A percentile compares a stretch with the other conserved stretches of the same genome.
Conservation (phyloP, 768 basidiomycete species). For the Lactarius vividus region DNA sequence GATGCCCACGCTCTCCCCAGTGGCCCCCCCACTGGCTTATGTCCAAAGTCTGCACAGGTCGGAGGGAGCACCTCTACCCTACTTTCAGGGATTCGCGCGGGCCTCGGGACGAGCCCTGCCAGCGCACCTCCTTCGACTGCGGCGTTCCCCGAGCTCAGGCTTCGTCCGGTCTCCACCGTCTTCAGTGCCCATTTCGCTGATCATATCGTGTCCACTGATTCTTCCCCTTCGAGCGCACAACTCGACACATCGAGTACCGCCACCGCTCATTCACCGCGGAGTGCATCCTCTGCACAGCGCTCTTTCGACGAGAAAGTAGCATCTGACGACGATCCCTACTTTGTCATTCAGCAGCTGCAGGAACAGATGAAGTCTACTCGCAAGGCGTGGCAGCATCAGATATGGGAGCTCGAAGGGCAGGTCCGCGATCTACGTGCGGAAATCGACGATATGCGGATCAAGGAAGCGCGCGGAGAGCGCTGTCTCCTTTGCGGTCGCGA, state of each 20-base stretch:
- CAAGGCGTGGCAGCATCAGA: conserved; percentile 66
- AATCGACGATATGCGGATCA: conserved; percentile 52
- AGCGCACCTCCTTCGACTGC: conserved; percentile 65
- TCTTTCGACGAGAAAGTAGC: conserved; percentile 35
- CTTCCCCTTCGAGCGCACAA: conserved; percentile 40
- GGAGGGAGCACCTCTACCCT: background rate
- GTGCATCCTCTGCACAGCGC: conserved; percentile 36
- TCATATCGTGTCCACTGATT: conserved; percentile 34
- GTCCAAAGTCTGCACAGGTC: background rate
- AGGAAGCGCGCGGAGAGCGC: conserved; percentile 40
- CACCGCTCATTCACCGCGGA: conserved; percentile 37
- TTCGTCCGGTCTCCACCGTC: conserved; percentile 72
- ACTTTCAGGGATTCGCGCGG: conserved; percentile 26
- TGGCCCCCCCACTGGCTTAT: background rate
- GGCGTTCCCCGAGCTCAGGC: conserved; percentile 62
- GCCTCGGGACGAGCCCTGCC: conserved; percentile 33
- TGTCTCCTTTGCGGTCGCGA: conserved; percentile 67
- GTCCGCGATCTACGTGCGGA: conserved; percentile 70
- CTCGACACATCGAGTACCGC: conserved; percentile 51
- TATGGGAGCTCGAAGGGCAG: conserved; percentile 74
- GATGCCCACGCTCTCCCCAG: background rate
- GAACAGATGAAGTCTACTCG: conserved; percentile 58
- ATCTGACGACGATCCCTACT: conserved; percentile 42
- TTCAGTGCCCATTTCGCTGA: conserved; percentile 70
- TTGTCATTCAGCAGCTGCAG: conserved; percentile 52